These are phyloP conservation scores for Penicillium nucicola DNA, from an alignment of 495 filamentous ascomycete genomes.

Conservation along the genomic window DNA sequence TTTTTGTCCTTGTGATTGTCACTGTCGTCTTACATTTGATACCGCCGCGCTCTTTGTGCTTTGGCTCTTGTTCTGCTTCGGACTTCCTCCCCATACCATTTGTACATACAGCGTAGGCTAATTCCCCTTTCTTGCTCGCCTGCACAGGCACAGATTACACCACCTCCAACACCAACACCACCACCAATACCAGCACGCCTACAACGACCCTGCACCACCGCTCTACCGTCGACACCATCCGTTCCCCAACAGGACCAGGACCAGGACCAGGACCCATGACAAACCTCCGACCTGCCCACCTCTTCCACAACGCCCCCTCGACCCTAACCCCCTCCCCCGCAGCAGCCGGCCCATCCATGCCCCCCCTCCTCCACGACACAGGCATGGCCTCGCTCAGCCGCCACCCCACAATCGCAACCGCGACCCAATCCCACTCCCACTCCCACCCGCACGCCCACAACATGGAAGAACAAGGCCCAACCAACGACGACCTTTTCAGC, in stretches of 20 bases:
- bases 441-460: slow-evolving; percentile 22
- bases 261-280: slow-evolving; percentile 25
- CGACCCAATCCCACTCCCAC: slow-evolving; percentile 13
- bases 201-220: slow-evolving; percentile 27
- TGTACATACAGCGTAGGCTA: slow-evolving; percentile 46
- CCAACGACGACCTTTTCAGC: slow-evolving; percentile 70
- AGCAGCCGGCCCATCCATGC: slow-evolving; percentile 58
- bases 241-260: slow-evolving; percentile 21
- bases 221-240: slow-evolving; percentile 11
- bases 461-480: slow-evolving; percentile 43
- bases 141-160: slow-evolving; percentile 40
- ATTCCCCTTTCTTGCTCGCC: slow-evolving; percentile 26
- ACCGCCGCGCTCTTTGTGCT: slow-evolving; percentile 19
- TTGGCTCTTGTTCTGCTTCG: slow-evolving; percentile 15
- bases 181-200: too few relatives aligned
- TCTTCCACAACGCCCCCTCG: slow-evolving; percentile 71
- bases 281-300: slow-evolving; percentile 71
- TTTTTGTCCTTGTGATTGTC: slow-evolving; percentile 8
- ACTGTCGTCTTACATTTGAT: slow-evolving; percentile 20
- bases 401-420: slow-evolving; percentile 38
- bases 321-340: slow-evolving; percentile 53
- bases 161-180: too few relatives aligned
- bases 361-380: slow-evolving; percentile 63
- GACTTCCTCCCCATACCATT: slow-evolving; percentile 15
- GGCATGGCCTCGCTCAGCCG: slow-evolving; percentile 54